Evolutionary conservation across 306 rosid genomes (phyloP), one percentile per base, ranked within the genome.

Genomic region (Quercus rubra): DNA sequence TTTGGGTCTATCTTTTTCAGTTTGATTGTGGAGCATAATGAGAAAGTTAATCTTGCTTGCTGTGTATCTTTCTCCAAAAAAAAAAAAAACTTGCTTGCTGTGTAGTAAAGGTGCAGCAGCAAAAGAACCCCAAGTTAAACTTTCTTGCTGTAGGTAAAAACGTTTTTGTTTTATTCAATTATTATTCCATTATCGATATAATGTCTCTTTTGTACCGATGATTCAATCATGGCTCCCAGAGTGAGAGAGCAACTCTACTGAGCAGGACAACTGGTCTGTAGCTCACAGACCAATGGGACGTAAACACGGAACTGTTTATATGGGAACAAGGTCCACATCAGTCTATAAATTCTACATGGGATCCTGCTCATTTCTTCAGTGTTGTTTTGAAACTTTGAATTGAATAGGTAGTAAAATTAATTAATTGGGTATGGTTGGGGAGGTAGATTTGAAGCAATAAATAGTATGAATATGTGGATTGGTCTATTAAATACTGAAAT

Each of bases 371-470:
- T 79, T 68, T 75, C 64, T 30, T 72, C 21, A 31, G 74, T 63
- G 18, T 31, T 18, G 3, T 38, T 38, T 79, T 78, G 79, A 77
- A 38, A 38, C 46, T 80, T 70, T 66, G 18, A 84, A 84, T 18
- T 59, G 14, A 84, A 84, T 17, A 5, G 14, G 69, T 81, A 79
- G 72, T 74, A 81, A 76, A 21, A 77, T 21, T 59, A 87, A 84
- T 92, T 83, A 82, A 83, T 79, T 83, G 87, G 68, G 86, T 76
- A 77, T 70, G 55, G 91, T 70, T 78, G 90, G 85, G 63, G 80
- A 64, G 94, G 82, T 88, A 81, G 91, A 84, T 90, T 70, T 76
- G 61, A 33, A 49, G 83, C 92, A 90, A 83, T 92, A 76, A 89
- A 85, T 88, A 73, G 56, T 73, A 72, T 17, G 55, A 70, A 74